Evolutionary conservation across 176 grass and related monocot genomes (phyloP).

Genomic region (sorghum (Sorghum bicolor)): Sorghum_bicolor_NCBIv3 NC_012879.2:57035001-57035500

Average conservation of each 20-base stretch:
- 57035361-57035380: neutral
- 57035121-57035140: neutral
- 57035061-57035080: neutral
- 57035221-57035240: neutral
- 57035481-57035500: neutral
- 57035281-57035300: constrained; percentile 9
- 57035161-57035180: neutral
- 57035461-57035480: constrained; percentile 7
- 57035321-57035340: neutral
- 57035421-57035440: neutral
- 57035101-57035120: neutral
- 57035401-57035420: neutral
- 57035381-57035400: neutral
- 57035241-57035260: neutral
- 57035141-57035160: neutral
- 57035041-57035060: neutral
- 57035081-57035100: neutral
- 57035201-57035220: constrained; percentile 1
- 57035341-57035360: neutral
- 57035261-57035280: neutral
- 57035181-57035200: neutral
- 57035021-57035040: neutral
- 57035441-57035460: constrained; percentile 24
- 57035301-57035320: neutral
- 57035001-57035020: neutral